A percentile compares a stretch with the other conserved stretches of the same genome.
Evolutionary conservation across 257 asterid species (phyloP).

Genomic region (Solanum virginianum): DNA sequence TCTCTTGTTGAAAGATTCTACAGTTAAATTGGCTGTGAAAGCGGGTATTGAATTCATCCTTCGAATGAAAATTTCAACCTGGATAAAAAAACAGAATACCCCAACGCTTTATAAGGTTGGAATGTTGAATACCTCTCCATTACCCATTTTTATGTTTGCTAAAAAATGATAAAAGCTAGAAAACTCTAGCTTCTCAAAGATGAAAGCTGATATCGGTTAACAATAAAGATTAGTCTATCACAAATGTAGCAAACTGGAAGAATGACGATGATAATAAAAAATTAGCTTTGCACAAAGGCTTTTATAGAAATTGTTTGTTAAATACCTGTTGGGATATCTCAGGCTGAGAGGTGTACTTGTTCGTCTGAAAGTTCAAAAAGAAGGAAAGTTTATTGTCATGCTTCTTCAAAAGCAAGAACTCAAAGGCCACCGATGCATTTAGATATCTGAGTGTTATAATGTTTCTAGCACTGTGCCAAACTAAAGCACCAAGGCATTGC

Average conservation of each 20-base stretch:
- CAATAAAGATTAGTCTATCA: not conserved
- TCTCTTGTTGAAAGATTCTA: slow-evolving; percentile 86
- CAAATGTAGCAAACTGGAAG: not conserved
- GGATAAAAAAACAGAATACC: slow-evolving; percentile 5
- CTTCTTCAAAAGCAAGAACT: not conserved
- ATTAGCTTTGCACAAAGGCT: not conserved
- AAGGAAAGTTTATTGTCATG: not conserved
- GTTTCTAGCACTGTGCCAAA: not conserved
- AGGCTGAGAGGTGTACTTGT: slow-evolving; percentile 56
- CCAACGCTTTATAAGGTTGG: not conserved
- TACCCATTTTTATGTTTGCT: not conserved
- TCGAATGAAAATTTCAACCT: slow-evolving; percentile 75
- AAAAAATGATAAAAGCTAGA: not conserved
- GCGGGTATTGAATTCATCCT: slow-evolving; percentile 91
- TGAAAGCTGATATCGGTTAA: not conserved
- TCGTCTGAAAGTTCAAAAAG: slow-evolving; percentile 36
- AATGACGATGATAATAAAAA: not conserved
- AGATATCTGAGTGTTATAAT: not conserved
- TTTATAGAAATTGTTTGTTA: not conserved
- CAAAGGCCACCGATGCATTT: not conserved
- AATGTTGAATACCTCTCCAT: not conserved
- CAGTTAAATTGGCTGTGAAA: slow-evolving; percentile 84
- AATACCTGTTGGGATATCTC: slow-evolving; percentile 85
- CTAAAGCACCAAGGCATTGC: not conserved
- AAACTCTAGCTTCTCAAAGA: not conserved